Evolutionary conservation across 177 flowering plant genomes (phyloP).

Genomic region (Vitis hybrid): DNA sequence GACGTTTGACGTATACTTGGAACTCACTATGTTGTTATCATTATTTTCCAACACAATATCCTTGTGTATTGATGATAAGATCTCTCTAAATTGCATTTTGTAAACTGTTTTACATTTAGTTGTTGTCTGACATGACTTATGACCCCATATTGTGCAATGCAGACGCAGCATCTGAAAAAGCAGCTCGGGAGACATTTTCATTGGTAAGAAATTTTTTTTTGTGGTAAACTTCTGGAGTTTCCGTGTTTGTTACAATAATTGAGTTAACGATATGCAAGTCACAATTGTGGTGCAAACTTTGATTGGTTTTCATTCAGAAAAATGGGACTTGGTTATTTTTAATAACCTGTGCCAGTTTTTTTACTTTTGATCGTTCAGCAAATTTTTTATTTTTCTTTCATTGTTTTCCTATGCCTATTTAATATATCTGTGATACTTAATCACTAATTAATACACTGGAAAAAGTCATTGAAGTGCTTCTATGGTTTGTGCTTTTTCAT

Average conservation of each 20-base stretch:
- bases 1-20: no score
- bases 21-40: no score
- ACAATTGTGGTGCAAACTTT: not conserved
- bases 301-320: not conserved
- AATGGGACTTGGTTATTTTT: not conserved
- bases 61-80: no score
- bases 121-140: not conserved
- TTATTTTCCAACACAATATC: no score
- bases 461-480: not conserved
- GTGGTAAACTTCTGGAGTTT: not conserved
- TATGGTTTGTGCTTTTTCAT: not conserved
- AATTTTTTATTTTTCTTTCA: not conserved
- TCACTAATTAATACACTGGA: not conserved
- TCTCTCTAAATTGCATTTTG: no score
- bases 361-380: not conserved
- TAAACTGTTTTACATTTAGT: not conserved
- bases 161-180: constrained; percentile 45
- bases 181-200: constrained; percentile 42
- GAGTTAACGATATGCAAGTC: not conserved
- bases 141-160: constrained; percentile 13
- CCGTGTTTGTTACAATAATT: not conserved
- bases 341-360: not conserved
- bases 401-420: not conserved
- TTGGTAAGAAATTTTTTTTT: constrained; percentile 34
- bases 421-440: not conserved